Evolutionary conservation across 306 rosid genomes (phyloP), one percentile per base, ranked within the genome.

Genomic region (Pyrus betulifolia): DNA sequence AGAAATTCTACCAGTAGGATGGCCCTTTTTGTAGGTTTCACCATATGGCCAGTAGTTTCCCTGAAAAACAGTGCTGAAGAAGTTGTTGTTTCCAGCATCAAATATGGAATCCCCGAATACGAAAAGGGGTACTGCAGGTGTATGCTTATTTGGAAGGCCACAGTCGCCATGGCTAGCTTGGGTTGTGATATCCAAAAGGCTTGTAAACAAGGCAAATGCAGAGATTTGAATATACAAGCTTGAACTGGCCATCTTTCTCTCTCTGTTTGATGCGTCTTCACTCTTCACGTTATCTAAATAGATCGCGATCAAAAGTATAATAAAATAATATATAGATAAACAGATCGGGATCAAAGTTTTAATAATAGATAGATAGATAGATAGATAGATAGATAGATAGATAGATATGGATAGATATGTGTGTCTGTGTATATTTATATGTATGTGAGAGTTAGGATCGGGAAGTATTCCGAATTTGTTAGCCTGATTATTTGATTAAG

Each of bases 41-140:
- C 87, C 88, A 30, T 85, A 87, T 0, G 88, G 91, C 73, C 59
- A 79, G 11, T n/a, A 31, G 21, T 80, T 72, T 5, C 77, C 81
- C 70, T 21, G 25, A 2, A 3, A 13, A 1, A 66, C 27, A n/a
- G 87, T 71, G 71, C 69, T 61, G 51, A 88, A 78, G 79, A 85
- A 87, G 52, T 88, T 52, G 71, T 88, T 88, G 71, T 88, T 92
- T 35, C 96, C 97, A 13, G 19, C 33, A 59, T 92, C 97, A 45
- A 75, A 85, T 6, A 81, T 1, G 2, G 93, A 92, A 72, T 92
- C 96, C 21, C 96, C 96, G 23, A 92, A 89, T 35, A 87, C 71
- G 76, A 86, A 88, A 54, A 88, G 19, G 4, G 91, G 69, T 4
- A 27, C 66, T 17, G 31, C 17, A 6, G 66, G 35, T 27, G 22